Evolutionary conservation across 2,329 filamentous ascomycete genomes (phyloP).

Genomic region (Aspergillus sp.): DNA sequence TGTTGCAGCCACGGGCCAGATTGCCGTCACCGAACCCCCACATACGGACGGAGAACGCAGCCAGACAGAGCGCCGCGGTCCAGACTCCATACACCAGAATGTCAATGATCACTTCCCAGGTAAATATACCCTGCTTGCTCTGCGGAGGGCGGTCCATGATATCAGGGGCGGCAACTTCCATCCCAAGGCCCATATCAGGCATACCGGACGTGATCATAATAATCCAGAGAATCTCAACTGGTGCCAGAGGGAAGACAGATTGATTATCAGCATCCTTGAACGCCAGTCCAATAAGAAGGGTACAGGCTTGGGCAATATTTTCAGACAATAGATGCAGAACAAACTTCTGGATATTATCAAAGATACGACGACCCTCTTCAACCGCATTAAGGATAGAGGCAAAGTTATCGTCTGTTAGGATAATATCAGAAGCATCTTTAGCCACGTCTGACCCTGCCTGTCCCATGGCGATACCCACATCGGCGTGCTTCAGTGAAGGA

Average conservation of each 20-base stretch:
- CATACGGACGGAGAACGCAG: slow-evolving; percentile 64
- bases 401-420: slow-evolving; percentile 80
- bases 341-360: slow-evolving; percentile 88
- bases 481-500: slow-evolving; percentile 74
- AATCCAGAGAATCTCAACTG: slow-evolving; percentile 88
- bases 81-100: slow-evolving; percentile 77
- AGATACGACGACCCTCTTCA: slow-evolving; percentile 80
- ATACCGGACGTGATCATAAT: slow-evolving; percentile 90
- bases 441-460: slow-evolving; percentile 78
- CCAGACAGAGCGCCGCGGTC: slow-evolving; percentile 70
- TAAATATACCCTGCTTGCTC: slow-evolving; percentile 69
- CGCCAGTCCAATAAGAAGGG: slow-evolving; percentile 75
- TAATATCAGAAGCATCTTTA: slow-evolving; percentile 66
- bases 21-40: slow-evolving; percentile 61
- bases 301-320: slow-evolving; percentile 81
- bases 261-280: slow-evolving; percentile 72
- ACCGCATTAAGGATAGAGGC: slow-evolving; percentile 82
- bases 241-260: slow-evolving; percentile 82
- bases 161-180: slow-evolving; percentile 72
- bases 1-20: slow-evolving; percentile 63
- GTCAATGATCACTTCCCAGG: slow-evolving; percentile 72
- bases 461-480: slow-evolving; percentile 89
- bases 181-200: slow-evolving; percentile 86
- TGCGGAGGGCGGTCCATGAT: slow-evolving; percentile 81
- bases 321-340: slow-evolving; percentile 75